Evolutionary conservation across 2,329 filamentous ascomycete species (phyloP).

Genomic region (Bipolaris victoriae): DNA sequence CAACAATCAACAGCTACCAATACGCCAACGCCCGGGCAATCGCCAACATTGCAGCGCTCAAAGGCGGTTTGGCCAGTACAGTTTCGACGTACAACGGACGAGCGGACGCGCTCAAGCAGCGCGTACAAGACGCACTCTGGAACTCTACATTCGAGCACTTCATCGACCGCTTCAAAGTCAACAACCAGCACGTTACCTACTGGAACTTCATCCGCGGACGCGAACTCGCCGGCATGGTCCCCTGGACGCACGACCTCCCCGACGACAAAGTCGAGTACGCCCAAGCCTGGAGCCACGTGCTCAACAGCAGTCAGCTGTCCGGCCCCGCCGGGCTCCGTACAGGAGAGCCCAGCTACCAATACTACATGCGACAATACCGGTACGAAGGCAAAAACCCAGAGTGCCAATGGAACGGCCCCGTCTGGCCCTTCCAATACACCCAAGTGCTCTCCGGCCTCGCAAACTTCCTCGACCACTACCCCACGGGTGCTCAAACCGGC

Average conservation of each 20-base stretch:
- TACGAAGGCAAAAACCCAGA: constrained; percentile 49
- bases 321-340: constrained; percentile 51
- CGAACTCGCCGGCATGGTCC: constrained; percentile 53
- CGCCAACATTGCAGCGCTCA: constrained; percentile 47
- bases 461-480: constrained; percentile 53
- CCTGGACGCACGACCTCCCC: constrained; percentile 53
- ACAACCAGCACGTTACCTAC: constrained; percentile 50
- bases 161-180: constrained; percentile 51
- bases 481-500: constrained; percentile 29
- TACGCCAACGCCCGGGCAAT: constrained; percentile 54
- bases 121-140: constrained; percentile 52
- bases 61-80: constrained; percentile 21
- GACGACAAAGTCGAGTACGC: constrained; percentile 49
- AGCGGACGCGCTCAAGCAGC: constrained; percentile 46
- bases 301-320: constrained; percentile 44
- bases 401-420: constrained; percentile 56
- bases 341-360: constrained; percentile 53
- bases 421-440: constrained; percentile 55
- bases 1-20: constrained; percentile 55
- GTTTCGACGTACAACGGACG: constrained; percentile 25
- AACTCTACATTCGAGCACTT: constrained; percentile 54
- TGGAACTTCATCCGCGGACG: constrained; percentile 52
- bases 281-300: constrained; percentile 48
- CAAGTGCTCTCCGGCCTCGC: constrained; percentile 51
- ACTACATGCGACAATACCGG: constrained; percentile 54